Evolutionary conservation across 768 basidiomycete genomes (phyloP).

Genomic region (Termitomyces sp.): DNA sequence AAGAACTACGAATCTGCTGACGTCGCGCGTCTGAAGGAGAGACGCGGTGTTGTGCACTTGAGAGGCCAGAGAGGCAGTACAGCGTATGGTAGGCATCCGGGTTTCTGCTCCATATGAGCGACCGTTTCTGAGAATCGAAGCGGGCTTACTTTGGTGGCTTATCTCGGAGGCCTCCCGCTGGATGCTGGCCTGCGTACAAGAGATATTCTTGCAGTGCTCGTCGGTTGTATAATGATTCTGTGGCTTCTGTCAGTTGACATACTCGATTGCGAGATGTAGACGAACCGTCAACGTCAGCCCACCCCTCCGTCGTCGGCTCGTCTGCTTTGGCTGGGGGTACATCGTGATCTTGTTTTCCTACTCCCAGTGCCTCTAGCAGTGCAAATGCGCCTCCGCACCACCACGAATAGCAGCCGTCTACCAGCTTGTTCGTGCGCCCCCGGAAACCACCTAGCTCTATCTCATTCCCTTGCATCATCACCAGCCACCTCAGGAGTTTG

Average conservation of each 20-base stretch:
- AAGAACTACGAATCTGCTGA: constrained; percentile 27
- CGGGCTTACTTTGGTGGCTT: constrained; percentile 85
- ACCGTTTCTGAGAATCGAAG: background rate
- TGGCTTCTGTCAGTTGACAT: background rate
- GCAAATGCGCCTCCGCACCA: constrained; percentile 92
- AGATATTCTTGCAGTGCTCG: constrained; percentile 84
- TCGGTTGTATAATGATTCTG: constrained; percentile 50
- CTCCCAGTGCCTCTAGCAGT: constrained; percentile 59
- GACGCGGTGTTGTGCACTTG: constrained; percentile 81
- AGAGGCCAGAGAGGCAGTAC: constrained; percentile 88
- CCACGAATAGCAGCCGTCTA: constrained; percentile 99
- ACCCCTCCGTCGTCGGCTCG: constrained; percentile 32
- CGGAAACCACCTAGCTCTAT: constrained; percentile 88
- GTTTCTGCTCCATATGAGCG: constrained; percentile 34
- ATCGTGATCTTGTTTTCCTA: constrained; percentile 30
- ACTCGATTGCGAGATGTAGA: background rate
- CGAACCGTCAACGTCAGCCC: constrained; percentile 73
- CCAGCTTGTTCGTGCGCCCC: constrained; percentile 95
- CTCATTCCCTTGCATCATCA: constrained; percentile 77
- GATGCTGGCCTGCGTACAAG: constrained; percentile 79
- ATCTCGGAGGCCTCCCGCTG: constrained; percentile 83
- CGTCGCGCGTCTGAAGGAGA: constrained; percentile 35
- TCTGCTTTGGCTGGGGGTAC: constrained; percentile 24
- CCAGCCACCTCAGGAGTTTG: constrained; percentile 72
- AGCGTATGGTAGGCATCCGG: constrained; percentile 95